Evolutionary conservation across 1,139 yeast species (phyloP).

Genomic region (Hyphopichia fennica): DNA sequence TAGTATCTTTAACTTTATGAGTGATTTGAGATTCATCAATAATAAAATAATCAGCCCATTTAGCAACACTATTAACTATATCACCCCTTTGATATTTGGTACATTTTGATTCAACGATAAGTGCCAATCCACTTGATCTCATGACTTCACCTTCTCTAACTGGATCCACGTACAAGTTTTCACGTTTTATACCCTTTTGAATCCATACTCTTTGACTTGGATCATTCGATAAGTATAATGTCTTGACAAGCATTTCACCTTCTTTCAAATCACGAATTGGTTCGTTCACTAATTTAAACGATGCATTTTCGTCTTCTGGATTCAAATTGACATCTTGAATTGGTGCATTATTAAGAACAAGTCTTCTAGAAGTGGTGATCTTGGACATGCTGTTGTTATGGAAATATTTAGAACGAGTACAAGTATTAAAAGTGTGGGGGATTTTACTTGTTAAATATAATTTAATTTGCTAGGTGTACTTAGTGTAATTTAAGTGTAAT

Average conservation of each 20-base stretch:
- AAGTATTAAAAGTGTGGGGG: too few relatives aligned
- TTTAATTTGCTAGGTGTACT: too few relatives aligned
- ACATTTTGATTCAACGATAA: conserved; percentile 46
- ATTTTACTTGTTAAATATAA: too few relatives aligned
- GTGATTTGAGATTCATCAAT: conserved; percentile 14
- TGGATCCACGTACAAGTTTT: conserved; percentile 48
- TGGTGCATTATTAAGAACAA: conserved; percentile 18
- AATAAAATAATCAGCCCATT: conserved; percentile 45
- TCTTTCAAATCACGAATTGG: conserved; percentile 24
- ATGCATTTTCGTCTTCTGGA: conserved; percentile 17
- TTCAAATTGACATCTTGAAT: conserved; percentile 14
- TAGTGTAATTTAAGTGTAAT: too few relatives aligned
- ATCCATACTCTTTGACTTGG: conserved; percentile 71
- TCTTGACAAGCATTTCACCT: conserved; percentile 49
- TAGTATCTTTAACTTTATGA: conserved; percentile 16
- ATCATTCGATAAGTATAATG: conserved; percentile 58
- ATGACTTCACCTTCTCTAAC: conserved; percentile 48
- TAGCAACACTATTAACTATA: conserved; percentile 28
- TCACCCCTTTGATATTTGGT: conserved; percentile 44
- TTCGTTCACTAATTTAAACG: conserved; percentile 19
- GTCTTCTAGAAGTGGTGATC: conserved; percentile 2
- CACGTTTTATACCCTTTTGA: conserved; percentile 37
- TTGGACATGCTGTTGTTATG: neutral
- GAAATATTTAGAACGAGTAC: too few relatives aligned
- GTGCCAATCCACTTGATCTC: conserved; percentile 51